Base-by-base conservation (phyloP, 1,284 basidiomycete species). In the Coniophora puteana region DNA sequence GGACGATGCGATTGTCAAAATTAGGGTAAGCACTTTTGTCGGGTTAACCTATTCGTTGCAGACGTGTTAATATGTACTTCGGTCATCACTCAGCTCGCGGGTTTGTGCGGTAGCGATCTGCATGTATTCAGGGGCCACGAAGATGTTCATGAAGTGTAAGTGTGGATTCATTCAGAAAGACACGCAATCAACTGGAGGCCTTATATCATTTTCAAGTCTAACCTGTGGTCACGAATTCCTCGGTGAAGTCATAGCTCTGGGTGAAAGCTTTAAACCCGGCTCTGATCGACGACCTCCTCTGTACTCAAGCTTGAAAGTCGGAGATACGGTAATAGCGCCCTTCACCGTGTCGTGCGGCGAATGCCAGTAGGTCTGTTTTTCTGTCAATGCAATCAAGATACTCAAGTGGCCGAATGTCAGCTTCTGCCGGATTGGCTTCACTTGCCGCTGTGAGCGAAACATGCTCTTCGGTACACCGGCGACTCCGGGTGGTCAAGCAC, bases 271-370 rank as follows among this genome's bases (percentile, higher is more conserved):
- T 53, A 63, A 62, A 6, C 36, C 63, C 1, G 57, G 60, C 20
- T 60, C 64, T 1, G 50, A 65, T 28, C 74, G 67, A 29, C 68
- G 86, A 34, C 83, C 86, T 2, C 56, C 58, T 14, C 62, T 86
- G 8, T 89, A 89, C 46, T 69, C 76, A 3, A 78, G 71, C 8
- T 76, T 93, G 50, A 79, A 78, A 46, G 59, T 87, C 3, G 90
- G 90, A 4, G 87, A 93, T 60, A 80, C 81, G 48, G 88, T 94
- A n/a, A 79, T 94, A 12, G 83, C 87, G 1, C 89, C 93, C 0
- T 95, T 94, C 62, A 90, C 89, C 0, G 73, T 80, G 14, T 88
- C 80, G 29, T 95, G 93, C 52, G 87, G 85, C 37, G 79, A 83
- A 63, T 89, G 83, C 70, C 74, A 80, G 85, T 89, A 48, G 53